Conservation (phyloP, 192 early-diverging fungal genomes). For the Backusella psychrophila region DNA sequence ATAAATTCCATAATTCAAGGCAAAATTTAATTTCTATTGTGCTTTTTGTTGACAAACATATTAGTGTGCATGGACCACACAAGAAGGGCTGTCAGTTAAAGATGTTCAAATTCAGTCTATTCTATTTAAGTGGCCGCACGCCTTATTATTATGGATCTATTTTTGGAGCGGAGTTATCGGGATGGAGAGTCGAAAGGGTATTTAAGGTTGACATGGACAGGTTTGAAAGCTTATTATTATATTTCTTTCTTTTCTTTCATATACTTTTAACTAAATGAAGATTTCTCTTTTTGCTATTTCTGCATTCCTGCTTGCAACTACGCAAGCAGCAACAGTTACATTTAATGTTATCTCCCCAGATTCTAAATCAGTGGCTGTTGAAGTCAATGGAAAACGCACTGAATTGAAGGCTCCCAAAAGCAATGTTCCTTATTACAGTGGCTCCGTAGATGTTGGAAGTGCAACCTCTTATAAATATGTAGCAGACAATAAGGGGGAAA, state of each 20-base stretch:
- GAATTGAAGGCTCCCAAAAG: slow-evolving; percentile 29
- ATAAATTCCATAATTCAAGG: background rate
- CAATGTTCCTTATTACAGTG: slow-evolving; percentile 33
- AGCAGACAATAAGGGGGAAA: slow-evolving; percentile 19
- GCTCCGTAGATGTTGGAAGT: slow-evolving; percentile 25
- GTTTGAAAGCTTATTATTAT: background rate
- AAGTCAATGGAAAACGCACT: slow-evolving; percentile 25
- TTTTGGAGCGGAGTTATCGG: background rate
- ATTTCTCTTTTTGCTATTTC: slow-evolving; percentile 4
- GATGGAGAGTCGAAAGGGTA: background rate
- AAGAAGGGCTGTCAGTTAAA: background rate
- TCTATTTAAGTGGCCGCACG: background rate
- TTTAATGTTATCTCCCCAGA: slow-evolving; percentile 42
- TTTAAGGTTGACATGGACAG: background rate
- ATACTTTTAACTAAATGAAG: background rate
- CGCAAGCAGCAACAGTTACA: slow-evolving; percentile 31
- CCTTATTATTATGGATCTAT: background rate
- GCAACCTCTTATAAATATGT: slow-evolving; percentile 39
- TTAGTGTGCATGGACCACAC: background rate
- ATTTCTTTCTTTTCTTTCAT: background rate
- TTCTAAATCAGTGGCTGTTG: slow-evolving; percentile 30
- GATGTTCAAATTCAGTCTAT: background rate
- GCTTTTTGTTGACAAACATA: background rate
- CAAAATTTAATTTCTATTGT: background rate
- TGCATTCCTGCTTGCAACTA: slow-evolving; percentile 17